Conservation (phyloP, 495 filamentous ascomycete genomes). For the Aspergillus ellipticus region DNA sequence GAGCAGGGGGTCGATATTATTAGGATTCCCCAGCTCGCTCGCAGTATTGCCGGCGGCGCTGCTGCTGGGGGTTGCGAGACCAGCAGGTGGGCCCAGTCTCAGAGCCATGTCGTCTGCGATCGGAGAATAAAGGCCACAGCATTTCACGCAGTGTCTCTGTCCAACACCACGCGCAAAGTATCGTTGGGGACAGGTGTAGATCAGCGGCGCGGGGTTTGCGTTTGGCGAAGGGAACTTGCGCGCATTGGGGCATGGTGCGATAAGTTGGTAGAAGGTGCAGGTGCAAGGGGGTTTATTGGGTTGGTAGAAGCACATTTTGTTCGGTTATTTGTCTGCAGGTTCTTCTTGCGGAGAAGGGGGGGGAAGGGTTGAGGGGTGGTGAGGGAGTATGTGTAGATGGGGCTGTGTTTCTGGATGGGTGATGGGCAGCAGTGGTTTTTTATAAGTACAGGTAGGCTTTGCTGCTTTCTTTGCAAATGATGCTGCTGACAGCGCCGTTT, state of each 20-base stretch:
- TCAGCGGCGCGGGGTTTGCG: slow-evolving; percentile 8
- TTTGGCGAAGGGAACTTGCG: slow-evolving; percentile 12
- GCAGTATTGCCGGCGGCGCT: too few species aligned
- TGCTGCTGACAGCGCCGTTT: too few species aligned
- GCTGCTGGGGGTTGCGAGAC: too few species aligned
- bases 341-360: too few species aligned
- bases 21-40: too few species aligned
- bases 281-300: slow-evolving; percentile 20
- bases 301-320: slow-evolving; percentile 20
- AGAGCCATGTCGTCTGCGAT: background rate
- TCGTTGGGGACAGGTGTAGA: slow-evolving; percentile 7
- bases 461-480: too few species aligned
- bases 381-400: background rate
- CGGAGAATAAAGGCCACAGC: background rate
- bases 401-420: background rate
- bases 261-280: slow-evolving; percentile 22
- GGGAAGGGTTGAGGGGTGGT: background rate
- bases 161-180: slow-evolving; percentile 8
- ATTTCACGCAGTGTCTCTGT: slow-evolving; percentile 7
- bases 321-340: too few species aligned
- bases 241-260: slow-evolving; percentile 20
- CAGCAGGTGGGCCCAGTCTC: too few species aligned
- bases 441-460: too few species aligned
- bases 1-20: too few species aligned
- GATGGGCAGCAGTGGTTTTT: background rate